Evolutionary conservation across 176 grass and related monocot species (phyloP).

Genomic region (Eremochloa ophiuroides): DNA sequence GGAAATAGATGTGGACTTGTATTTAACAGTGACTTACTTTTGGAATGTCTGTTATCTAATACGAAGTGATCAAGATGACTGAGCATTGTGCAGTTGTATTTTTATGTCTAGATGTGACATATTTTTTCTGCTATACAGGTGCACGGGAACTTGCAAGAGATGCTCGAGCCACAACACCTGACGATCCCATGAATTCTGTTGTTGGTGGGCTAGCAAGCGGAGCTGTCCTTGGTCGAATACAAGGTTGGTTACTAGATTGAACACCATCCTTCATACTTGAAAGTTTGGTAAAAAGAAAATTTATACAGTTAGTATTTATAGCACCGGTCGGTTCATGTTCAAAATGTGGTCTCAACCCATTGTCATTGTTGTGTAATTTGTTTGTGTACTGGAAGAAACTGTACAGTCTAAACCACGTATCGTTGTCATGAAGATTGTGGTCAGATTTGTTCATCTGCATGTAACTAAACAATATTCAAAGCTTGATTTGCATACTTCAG

Average conservation of each 20-base stretch:
- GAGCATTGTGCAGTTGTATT: neutral
- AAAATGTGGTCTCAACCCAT: neutral
- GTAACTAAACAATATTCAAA: neutral
- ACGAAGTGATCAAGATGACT: neutral
- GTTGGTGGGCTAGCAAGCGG: constrained; percentile 86
- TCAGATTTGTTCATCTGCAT: neutral
- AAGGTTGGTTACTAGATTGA: constrained; percentile 49
- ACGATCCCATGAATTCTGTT: constrained; percentile 78
- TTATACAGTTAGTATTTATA: neutral
- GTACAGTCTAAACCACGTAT: neutral
- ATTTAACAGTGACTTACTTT: neutral
- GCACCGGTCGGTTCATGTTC: neutral
- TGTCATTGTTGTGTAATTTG: neutral
- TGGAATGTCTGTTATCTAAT: constrained; percentile 11
- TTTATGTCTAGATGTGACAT: neutral
- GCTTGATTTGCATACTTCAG: neutral
- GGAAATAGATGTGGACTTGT: neutral
- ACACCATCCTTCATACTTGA: constrained; percentile 16
- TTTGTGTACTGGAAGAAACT: neutral
- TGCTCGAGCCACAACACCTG: constrained; percentile 69
- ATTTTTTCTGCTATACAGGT: constrained; percentile 34
- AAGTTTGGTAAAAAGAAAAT: neutral
- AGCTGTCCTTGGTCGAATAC: constrained; percentile 85
- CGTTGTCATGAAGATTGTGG: neutral
- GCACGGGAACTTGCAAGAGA: constrained; percentile 90